Conservation (phyloP, 176 grass and related monocot species). For the Zea luxurians region DNA sequence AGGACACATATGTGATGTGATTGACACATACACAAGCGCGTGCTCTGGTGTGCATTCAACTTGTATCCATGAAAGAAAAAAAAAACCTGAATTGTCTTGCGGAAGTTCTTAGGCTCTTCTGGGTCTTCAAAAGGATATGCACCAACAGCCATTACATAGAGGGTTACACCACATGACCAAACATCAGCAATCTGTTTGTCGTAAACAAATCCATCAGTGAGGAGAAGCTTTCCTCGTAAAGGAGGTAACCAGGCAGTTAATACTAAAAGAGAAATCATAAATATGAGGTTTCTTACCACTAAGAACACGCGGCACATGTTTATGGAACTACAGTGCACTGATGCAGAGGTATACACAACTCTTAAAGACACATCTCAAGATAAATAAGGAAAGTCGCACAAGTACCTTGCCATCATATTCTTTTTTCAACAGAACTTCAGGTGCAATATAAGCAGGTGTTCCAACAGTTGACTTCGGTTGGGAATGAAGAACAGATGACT, state of each 20-base stretch:
- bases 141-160: constrained; percentile 81
- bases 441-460: constrained; percentile 81
- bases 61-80: background rate
- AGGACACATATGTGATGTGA: background rate
- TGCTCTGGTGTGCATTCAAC: background rate
- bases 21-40: too few species aligned
- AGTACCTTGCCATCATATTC: constrained; percentile 86
- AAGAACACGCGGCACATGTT: background rate
- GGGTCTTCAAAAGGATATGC: constrained; percentile 86
- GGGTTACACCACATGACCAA: constrained; percentile 80
- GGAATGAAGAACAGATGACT: constrained; percentile 84
- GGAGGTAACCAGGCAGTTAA: background rate
- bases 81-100: constrained; percentile 68
- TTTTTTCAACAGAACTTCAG: constrained; percentile 79
- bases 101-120: constrained; percentile 77
- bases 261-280: background rate
- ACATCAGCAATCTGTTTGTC: constrained; percentile 77
- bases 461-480: constrained; percentile 87
- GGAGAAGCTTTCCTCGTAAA: background rate
- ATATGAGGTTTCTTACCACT: background rate
- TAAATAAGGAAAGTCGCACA: background rate
- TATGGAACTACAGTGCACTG: constrained; percentile 14
- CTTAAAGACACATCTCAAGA: background rate
- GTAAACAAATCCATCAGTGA: constrained; percentile 27
- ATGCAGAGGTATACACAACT: background rate